Evolutionary conservation across 2,329 filamentous ascomycete species (phyloP), one percentile per base, ranked within the genome.

Genomic region (Clarireedia homoeocarpa): DNA sequence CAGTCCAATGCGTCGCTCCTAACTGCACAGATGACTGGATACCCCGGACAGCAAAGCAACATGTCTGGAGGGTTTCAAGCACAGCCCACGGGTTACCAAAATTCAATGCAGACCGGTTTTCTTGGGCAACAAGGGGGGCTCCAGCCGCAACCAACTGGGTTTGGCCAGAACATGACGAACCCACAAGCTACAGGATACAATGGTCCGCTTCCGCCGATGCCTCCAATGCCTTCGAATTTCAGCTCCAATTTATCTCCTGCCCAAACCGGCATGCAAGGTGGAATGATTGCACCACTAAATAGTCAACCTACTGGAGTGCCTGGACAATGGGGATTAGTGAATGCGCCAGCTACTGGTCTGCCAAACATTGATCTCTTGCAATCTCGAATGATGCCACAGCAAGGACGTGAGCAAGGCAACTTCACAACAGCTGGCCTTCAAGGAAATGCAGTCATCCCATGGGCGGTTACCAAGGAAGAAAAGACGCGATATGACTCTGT

Each of bases 401-500:
- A 89, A 64, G 94, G 94, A 46, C 87, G 94, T 38, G 94, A 97
- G 71, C 81, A 84, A 59, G 88, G 87, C 26, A 80, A 77, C 17
- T 97, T 88, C 66, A 95, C 89, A 6, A 92, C 91, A 1, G 83
- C 86, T 57, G 92, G 92, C 5, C 79, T 99, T 9, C 85, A 90
- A 61, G 94, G 94, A 52, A 97, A 95, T 73, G 94, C 94, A 0
- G 92, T 90, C 6, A 92, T 99, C 67, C 94, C 94, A 0, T 99
- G 94, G 94, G 91, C 94, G 15, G 94, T 99, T 58, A 99, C 94
- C 4, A 99, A 99, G 71, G 91, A 96, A 61, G 94, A 99, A 72
- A 99, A 99, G 78, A 92, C 88, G 59, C 87, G 95, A 61, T 99
- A 99, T 64, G 94, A 99, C 71, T 82, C 90, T 58, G 82, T 97